Conservation (phyloP, 768 basidiomycete genomes). For the Cystofilobasidium capitatum region DNA sequence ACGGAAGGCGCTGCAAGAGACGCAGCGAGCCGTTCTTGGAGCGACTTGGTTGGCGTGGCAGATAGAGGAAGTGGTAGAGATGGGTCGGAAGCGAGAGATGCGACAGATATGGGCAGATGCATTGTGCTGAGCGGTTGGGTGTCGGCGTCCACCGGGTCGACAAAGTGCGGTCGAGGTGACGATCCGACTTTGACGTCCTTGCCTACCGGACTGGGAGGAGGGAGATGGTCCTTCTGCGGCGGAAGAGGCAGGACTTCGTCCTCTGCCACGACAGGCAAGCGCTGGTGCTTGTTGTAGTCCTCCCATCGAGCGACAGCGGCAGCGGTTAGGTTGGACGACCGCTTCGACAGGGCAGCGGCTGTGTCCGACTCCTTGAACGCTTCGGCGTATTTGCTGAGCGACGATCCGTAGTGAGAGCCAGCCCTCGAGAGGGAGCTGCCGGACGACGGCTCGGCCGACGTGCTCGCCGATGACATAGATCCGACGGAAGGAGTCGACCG, state of each 20-base stretch:
- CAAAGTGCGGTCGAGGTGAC: constrained; percentile 12
- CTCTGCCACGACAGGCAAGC: not conserved
- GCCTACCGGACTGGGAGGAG: not conserved
- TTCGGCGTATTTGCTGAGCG: constrained; percentile 11
- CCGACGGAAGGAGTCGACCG: not conserved
- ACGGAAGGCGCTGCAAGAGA: constrained; percentile 14
- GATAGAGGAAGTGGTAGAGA: not conserved
- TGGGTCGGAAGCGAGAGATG: not conserved
- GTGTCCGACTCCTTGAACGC: constrained; percentile 21
- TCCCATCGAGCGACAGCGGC: constrained; percentile 5
- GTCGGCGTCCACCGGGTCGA: not conserved
- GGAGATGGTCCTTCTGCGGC: not conserved
- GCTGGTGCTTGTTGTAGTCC: constrained; percentile 6
- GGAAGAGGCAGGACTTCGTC: not conserved
- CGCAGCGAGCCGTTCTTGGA: constrained; percentile 22
- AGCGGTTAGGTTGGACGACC: constrained; percentile 24
- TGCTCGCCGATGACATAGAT: not conserved
- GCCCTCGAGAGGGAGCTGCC: too few relatives aligned
- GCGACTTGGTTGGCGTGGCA: constrained; percentile 9
- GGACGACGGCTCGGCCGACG: too few relatives aligned
- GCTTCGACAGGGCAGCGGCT: constrained; percentile 22
- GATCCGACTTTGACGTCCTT: not conserved
- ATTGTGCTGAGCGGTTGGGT: not conserved
- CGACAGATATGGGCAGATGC: not conserved
- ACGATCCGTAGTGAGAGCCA: not conserved